Conservation (phyloP, 116 monocot species). For the Iris pallida region DNA sequence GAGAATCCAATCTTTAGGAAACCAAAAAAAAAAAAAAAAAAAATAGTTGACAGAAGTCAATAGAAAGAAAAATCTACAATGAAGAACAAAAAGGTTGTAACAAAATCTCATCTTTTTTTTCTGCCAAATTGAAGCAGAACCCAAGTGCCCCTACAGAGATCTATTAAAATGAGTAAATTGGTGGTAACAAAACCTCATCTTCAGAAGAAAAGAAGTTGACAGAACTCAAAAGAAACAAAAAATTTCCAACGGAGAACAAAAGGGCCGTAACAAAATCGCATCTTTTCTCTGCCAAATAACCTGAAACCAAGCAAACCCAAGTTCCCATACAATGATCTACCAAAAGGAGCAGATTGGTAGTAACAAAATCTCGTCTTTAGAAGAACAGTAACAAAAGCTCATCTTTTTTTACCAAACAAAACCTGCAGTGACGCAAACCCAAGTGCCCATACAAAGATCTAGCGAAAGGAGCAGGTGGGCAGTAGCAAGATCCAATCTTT, state of each 20-base stretch:
- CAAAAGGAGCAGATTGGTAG: neutral
- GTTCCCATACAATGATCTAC: neutral
- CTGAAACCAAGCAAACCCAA: neutral
- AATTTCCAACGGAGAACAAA: conserved; percentile 3
- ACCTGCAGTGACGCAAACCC: no score
- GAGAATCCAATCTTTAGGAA: conserved; percentile 3
- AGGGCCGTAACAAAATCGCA: neutral
- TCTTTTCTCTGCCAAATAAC: neutral
- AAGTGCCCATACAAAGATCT: no score
- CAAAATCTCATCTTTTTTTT: neutral
- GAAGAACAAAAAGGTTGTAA: neutral
- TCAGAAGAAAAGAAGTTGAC: neutral
- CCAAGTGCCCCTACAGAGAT: no score
- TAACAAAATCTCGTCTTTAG: neutral
- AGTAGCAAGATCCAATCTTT: neutral
- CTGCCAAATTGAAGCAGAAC: no score
- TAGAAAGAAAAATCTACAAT: neutral
- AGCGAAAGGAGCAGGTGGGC: no score
- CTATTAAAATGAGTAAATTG: neutral
- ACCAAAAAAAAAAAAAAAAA: neutral
- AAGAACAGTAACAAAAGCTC: no score
- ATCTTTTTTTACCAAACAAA: no score
- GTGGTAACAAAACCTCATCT: neutral
- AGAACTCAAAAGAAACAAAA: neutral
- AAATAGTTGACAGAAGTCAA: neutral